Conservation (phyloP, 225 moss, liverwort and hornwort genomes). For the Sphagnum contortum region DNA sequence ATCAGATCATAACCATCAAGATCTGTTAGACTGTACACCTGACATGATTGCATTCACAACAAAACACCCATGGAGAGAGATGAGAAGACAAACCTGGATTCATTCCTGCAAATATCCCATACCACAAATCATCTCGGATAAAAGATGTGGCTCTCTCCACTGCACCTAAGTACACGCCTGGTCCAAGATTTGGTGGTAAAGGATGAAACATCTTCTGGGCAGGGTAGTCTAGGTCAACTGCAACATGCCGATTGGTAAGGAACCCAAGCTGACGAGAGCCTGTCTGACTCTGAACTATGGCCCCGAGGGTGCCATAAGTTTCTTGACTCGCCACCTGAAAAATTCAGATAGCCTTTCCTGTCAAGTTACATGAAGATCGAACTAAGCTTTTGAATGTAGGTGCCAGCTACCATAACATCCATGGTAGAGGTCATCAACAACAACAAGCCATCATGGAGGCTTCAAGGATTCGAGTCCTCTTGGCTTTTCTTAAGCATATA, state of each 20-base stretch:
- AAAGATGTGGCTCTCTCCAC: slow-evolving; percentile 52
- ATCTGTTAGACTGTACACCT: no score
- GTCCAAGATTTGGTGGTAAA: slow-evolving; percentile 39
- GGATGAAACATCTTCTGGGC: slow-evolving; percentile 54
- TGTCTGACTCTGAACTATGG: slow-evolving; percentile 32
- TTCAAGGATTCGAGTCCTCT: no score
- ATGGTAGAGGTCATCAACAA: no score
- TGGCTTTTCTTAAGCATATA: no score
- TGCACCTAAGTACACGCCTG: slow-evolving; percentile 37
- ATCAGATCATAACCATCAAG: no score
- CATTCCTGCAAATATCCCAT: slow-evolving; percentile 46
- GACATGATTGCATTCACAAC: no score
- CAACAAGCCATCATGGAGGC: no score
- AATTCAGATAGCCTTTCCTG: no score
- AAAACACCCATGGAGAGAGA: no score
- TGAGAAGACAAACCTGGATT: slow-evolving; percentile 16
- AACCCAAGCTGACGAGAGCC: slow-evolving; percentile 44
- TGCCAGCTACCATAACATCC: no score
- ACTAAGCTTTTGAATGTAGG: no score
- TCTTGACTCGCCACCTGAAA: slow-evolving; percentile 40
- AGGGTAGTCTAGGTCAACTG: slow-evolving; percentile 47
- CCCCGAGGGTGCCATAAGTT: slow-evolving; percentile 45
- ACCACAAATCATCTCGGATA: slow-evolving; percentile 53
- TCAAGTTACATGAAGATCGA: no score
- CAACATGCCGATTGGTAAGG: slow-evolving; percentile 45